Evolutionary conservation across 2,329 filamentous ascomycete genomes (phyloP), one percentile per base, ranked within the genome.

Genomic region (Hypoxylon sp.): DNA sequence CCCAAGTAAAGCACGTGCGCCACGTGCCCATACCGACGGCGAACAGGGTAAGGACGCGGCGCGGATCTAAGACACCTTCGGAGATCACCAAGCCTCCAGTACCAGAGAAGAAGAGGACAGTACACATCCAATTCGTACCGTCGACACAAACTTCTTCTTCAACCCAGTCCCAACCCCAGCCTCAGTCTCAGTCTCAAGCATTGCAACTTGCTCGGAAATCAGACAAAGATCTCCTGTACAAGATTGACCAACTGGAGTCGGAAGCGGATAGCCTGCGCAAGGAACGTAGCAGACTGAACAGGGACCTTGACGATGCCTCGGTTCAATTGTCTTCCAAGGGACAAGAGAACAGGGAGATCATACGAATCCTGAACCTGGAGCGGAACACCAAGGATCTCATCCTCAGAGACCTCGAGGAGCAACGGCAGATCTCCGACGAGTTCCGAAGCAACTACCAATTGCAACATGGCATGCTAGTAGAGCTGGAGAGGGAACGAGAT

Each of bases 161-260:
- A 19, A 21, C 56, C 11, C 45, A 60, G 14, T 60, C 56, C 30
- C 45, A 60, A 17, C 34, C 61, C 36, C 38, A 63, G 21, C 25
- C 53, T 14, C 53, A 14, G 13, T 66, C 53, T 14, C 53, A 14
- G 13, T 66, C 74, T n/a, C 70, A 75, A 52, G 75, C 74, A 21
- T 68, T 77, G 43, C 75, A 78, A 55, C 61, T 75, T n/a, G 70
- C 73, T 23, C 67, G 70, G 30, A 71, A 68, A 21, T 64, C 70
- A 23, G 75, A 78, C 46, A 73, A 77, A 19, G 74, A 74, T 41
- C 73, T 81, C 57, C 60, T 76, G 25, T 69, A 76, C 56, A 78
- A 77, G 73, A 75, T 81, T 34, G 77, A 80, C 60, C 76, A 78
- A 63, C 73, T 81, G 21, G 77, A 81, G 72, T 72, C 69, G 46